Conservation (phyloP, 176 grass and related monocot species). For the Melocanna baccifera region DNA sequence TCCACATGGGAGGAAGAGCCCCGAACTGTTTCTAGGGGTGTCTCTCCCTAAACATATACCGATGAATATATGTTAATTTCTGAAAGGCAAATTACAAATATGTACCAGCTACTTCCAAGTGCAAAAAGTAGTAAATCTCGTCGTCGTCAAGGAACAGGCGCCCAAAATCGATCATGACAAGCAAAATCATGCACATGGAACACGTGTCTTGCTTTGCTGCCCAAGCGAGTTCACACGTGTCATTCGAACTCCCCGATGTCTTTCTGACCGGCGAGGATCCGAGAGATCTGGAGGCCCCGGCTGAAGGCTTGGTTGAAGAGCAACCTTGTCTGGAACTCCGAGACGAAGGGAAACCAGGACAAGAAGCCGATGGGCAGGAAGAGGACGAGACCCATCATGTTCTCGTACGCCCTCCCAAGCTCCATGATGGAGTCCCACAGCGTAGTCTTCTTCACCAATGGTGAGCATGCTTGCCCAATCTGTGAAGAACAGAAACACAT, state of each 20-base stretch:
- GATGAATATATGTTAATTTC: neutral
- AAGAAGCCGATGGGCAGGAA: slow-evolving; percentile 81
- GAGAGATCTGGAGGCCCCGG: neutral
- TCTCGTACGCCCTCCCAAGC: slow-evolving; percentile 80
- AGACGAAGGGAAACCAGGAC: slow-evolving; percentile 97
- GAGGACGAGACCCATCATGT: slow-evolving; percentile 75
- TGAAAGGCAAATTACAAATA: neutral
- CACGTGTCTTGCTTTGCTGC: neutral
- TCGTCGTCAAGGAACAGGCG: neutral
- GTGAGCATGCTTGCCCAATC: slow-evolving; percentile 74
- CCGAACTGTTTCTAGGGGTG: no score
- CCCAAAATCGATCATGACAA: slow-evolving; percentile 5
- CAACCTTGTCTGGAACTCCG: slow-evolving; percentile 88
- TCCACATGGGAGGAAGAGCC: no score
- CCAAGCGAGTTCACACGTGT: neutral
- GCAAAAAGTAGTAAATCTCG: neutral
- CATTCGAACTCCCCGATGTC: slow-evolving; percentile 13
- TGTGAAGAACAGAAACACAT: slow-evolving; percentile 6
- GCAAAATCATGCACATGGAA: neutral
- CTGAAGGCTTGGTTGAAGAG: slow-evolving; percentile 58
- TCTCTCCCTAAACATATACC: neutral
- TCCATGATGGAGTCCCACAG: slow-evolving; percentile 98
- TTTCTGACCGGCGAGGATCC: neutral
- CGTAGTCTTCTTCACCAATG: slow-evolving; percentile 32
- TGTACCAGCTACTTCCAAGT: neutral